Base-by-base conservation (phyloP, 805 yeast genomes). In the Yamadazyma phyllophila region DNA sequence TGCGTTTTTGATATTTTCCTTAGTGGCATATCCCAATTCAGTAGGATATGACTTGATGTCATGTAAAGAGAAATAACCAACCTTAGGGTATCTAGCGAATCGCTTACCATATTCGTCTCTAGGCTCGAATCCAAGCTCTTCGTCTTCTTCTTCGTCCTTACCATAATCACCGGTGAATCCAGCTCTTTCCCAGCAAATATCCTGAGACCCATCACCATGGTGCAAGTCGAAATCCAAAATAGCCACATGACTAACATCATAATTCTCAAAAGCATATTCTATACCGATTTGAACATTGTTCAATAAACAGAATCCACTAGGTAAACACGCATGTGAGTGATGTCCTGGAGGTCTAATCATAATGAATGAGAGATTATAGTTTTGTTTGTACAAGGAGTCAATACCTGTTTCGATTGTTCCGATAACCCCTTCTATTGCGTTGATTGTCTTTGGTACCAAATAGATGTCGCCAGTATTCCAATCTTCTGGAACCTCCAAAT, bases 131-230 rank as follows among this genome's bases (percentile, higher is more conserved):
- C 55, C 53, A 2, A 59, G 56, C 15, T 60, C 62, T 15, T 58
- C 58, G 17, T 58, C 61, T 35, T 73, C 78, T 26, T 71, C 78
- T 36, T 76, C 80, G 26, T 73, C 71, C 46, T 74, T 72, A n/a
- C 76, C 76, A 49, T 65, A 67, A 48, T 71, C 76, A 7, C 75
- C 77, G 3, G 56, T 44, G 54, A 80, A 76, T 0, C 88, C 88
- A 1, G 86, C 86, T 51, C 87, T 71, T 55, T 81, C 83, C 90
- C 91, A 88, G 55, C 91, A 82, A 24, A 88, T 83, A 61, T 88
- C 95, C 56, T 88, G 96, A 6, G 88, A 78, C 11, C 96, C 96
- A 63, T 88, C 96, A 13, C 96, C 96, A 59, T 88, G 96, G 58
- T 88, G 96, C 35, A 88, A 70, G 61, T 88, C 96, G 50, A 88